Evolutionary conservation across 108 stramenopile genomes (phyloP).

Genomic region (Fistulifera solaris): DNA sequence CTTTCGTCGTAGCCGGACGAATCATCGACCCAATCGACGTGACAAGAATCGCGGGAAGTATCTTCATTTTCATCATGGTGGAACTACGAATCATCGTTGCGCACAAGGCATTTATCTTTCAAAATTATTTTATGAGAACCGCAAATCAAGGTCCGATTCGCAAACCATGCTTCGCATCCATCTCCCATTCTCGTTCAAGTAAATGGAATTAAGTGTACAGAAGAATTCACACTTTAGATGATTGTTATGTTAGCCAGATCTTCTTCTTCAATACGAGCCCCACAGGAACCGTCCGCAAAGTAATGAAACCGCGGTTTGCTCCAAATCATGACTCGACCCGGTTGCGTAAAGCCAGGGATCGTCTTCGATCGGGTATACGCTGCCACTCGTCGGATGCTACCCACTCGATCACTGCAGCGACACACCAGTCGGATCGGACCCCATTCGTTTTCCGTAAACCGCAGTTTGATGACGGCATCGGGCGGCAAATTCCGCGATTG

Average conservation of each 20-base stretch:
- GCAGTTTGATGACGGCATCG: constrained; percentile 13
- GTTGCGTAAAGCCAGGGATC: constrained; percentile 17
- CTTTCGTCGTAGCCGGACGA: too few species aligned
- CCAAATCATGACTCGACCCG: constrained; percentile 18
- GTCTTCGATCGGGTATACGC: constrained; percentile 19
- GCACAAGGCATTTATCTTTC: too few species aligned
- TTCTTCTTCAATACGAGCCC: constrained; percentile 32
- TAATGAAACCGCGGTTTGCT: constrained; percentile 33
- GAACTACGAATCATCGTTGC: too few species aligned
- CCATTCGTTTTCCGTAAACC: constrained; percentile 20
- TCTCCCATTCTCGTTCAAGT: too few species aligned
- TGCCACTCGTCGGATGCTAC: constrained; percentile 16
- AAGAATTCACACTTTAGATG: not conserved
- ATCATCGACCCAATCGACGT: too few species aligned
- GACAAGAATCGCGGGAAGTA: too few species aligned
- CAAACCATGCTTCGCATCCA: too few species aligned
- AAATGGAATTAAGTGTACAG: too few species aligned
- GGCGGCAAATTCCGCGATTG: too few species aligned
- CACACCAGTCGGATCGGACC: constrained; percentile 20
- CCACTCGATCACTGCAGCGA: constrained; percentile 26
- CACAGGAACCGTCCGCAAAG: constrained; percentile 27
- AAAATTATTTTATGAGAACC: too few species aligned
- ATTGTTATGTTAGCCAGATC: constrained; percentile 16
- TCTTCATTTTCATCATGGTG: too few species aligned
- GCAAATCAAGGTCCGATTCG: too few species aligned